Evolutionary conservation across 169 alveolate species (phyloP).

Genomic region (Cryptosporidium felis): DNA sequence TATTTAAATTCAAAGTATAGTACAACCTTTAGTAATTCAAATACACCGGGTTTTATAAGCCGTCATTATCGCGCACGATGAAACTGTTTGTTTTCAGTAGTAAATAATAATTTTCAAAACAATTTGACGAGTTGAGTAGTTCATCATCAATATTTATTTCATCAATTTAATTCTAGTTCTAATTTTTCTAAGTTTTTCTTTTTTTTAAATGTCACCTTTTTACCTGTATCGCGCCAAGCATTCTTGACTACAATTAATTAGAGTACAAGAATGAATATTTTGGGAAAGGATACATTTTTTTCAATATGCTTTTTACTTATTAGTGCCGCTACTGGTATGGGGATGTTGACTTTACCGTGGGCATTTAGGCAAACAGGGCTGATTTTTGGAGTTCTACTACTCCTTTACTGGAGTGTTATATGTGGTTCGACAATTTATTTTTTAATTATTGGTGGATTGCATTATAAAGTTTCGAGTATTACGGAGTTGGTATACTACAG

Average conservation of each 20-base stretch:
- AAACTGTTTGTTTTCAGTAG: no score
- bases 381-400: constrained; percentile 11
- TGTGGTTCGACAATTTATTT: constrained; percentile 56
- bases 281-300: constrained; percentile 22
- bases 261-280: not conserved
- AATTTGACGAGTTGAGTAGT: no score
- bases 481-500: constrained; percentile 54
- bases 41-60: not conserved
- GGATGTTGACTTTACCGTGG: constrained; percentile 64
- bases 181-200: not conserved
- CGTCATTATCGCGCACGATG: constrained; percentile 19
- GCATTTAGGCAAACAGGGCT: constrained; percentile 50
- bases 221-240: not conserved
- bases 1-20: constrained; percentile 2
- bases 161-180: not conserved
- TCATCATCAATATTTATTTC: not conserved
- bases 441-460: constrained; percentile 52
- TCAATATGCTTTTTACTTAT: constrained; percentile 51
- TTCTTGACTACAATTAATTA: not conserved
- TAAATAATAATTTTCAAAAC: no score
- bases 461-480: constrained; percentile 40
- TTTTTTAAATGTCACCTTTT: not conserved
- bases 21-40: not conserved
- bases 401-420: constrained; percentile 42
- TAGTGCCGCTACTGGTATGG: constrained; percentile 72